Evolutionary conservation across 1,284 basidiomycete genomes (phyloP).

Genomic region (Wallemia mellicola): DNA sequence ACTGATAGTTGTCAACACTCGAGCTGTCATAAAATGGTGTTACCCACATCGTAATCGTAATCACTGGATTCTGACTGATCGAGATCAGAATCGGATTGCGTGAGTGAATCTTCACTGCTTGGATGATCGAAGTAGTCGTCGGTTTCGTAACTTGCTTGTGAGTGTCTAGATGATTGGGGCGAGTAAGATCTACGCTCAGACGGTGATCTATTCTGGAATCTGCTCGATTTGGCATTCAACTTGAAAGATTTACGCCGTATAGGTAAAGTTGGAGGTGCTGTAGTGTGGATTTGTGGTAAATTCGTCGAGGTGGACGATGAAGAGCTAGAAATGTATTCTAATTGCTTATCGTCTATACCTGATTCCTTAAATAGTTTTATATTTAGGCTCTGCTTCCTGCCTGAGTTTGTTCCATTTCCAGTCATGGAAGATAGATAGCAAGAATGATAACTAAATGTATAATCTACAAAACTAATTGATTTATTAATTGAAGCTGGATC

Average conservation of each 20-base stretch:
- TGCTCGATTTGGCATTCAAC: background rate
- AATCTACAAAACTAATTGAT: background rate
- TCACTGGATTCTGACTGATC: background rate
- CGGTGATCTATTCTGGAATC: background rate
- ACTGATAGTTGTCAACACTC: background rate
- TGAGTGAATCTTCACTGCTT: background rate
- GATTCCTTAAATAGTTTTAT: background rate
- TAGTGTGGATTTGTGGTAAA: background rate
- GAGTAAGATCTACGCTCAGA: background rate
- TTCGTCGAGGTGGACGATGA: background rate
- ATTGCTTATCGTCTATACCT: background rate
- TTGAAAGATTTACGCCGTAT: background rate
- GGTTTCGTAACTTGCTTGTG: background rate
- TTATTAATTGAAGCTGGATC: background rate
- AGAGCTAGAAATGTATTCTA: background rate
- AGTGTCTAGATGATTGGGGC: background rate
- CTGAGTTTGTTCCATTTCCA: background rate
- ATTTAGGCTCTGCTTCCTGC: background rate
- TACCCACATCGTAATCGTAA: background rate
- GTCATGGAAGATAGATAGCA: background rate
- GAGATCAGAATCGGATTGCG: background rate
- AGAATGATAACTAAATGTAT: too few species aligned
- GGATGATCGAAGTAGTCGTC: background rate
- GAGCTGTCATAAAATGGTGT: background rate
- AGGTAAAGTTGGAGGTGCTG: background rate